Conservation (phyloP, 225 moss, liverwort and hornwort genomes). For the Thuidium tamariscinum region DNA sequence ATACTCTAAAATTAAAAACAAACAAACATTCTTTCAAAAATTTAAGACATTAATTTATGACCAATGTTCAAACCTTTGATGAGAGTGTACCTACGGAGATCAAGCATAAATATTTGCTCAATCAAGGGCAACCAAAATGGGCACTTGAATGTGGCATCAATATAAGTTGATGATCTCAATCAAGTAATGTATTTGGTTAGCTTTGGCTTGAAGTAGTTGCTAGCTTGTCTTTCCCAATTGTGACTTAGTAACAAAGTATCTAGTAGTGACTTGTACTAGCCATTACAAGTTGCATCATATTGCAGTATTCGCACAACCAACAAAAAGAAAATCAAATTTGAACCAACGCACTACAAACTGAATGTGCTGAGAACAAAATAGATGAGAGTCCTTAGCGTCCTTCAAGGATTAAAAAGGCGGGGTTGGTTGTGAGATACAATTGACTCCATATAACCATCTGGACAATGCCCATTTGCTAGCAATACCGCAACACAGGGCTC, state of each 20-base stretch:
- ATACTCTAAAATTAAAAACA: background rate
- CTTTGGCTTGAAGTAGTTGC: background rate
- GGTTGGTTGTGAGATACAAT: background rate
- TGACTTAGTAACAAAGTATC: background rate
- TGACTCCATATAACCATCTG: background rate
- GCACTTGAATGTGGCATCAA: fast-evolving
- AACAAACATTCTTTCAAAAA: too few species aligned
- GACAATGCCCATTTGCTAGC: background rate
- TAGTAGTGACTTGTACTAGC: background rate
- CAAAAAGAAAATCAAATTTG: background rate
- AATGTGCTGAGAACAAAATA: background rate
- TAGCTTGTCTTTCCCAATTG: background rate
- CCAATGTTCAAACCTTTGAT: background rate
- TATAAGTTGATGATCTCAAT: background rate
- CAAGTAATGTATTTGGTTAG: background rate
- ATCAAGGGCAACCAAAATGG: too few species aligned
- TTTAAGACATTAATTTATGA: background rate
- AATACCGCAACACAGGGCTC: background rate
- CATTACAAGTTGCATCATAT: background rate
- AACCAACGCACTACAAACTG: background rate
- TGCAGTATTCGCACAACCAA: background rate
- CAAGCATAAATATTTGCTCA: background rate
- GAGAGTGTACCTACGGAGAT: background rate
- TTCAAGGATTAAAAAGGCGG: background rate
- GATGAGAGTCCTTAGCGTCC: background rate